A percentile compares a stretch with the other conserved stretches of the same genome.
Evolutionary conservation across 2,329 filamentous ascomycete species (phyloP).

Genomic region (Penicillium sp.): DNA sequence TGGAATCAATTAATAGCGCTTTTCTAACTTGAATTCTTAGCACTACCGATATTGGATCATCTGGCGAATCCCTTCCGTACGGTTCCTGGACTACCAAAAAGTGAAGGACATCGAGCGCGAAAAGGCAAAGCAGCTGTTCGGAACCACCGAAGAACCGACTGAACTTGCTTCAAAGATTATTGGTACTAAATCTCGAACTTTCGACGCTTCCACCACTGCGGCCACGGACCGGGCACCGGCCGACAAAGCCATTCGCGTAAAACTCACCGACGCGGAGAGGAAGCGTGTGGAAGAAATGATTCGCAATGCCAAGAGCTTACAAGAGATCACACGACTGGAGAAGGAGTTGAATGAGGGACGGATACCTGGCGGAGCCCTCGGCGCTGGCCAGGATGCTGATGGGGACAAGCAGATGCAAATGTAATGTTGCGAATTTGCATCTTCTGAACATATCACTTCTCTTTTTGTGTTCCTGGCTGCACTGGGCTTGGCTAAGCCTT

Average conservation of each 20-base stretch:
- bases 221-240: slow-evolving; percentile 47
- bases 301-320: slow-evolving; percentile 81
- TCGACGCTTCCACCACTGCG: slow-evolving; percentile 56
- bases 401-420: slow-evolving; percentile 42
- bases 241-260: slow-evolving; percentile 73
- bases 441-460: slow-evolving; percentile 18
- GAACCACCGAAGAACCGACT: slow-evolving; percentile 75
- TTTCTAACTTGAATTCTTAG: slow-evolving; percentile 50
- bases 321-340: slow-evolving; percentile 88
- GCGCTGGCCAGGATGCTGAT: slow-evolving; percentile 38
- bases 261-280: slow-evolving; percentile 86
- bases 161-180: slow-evolving; percentile 83
- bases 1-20: not conserved
- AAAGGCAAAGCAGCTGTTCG: slow-evolving; percentile 80
- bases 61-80: slow-evolving; percentile 80
- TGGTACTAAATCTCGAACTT: slow-evolving; percentile 77
- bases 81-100: slow-evolving; percentile 91
- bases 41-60: slow-evolving; percentile 92
- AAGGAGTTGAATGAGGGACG: slow-evolving; percentile 89
- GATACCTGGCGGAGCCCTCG: slow-evolving; percentile 68
- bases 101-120: slow-evolving; percentile 84
- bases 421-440: slow-evolving; percentile 28
- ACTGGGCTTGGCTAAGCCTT: slow-evolving; percentile 16
- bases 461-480: slow-evolving; percentile 13
- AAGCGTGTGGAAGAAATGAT: slow-evolving; percentile 85